A percentile compares a stretch with the other conserved stretches of the same genome.
Evolutionary conservation across 768 basidiomycete genomes (phyloP).

Genomic region (Leccinum olivaceopallidum): DNA sequence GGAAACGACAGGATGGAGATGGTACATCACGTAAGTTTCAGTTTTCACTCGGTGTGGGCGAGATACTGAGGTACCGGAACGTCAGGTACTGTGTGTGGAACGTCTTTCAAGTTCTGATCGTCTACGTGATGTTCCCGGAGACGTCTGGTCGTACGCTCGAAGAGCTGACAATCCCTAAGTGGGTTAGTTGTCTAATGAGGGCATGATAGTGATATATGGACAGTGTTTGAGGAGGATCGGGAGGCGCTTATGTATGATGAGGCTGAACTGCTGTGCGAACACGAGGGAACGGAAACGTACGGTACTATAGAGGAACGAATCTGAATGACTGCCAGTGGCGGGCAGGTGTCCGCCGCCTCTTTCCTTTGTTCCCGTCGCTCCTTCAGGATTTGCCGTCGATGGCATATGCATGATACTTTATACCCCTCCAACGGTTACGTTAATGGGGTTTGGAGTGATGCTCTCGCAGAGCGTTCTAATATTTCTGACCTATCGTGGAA

Average conservation of each 20-base stretch:
- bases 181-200: neutral
- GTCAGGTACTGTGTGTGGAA: neutral
- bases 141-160: neutral
- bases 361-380: no score
- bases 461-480: slow-evolving; percentile 18
- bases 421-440: no score
- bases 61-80: neutral
- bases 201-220: neutral
- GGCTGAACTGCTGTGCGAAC: neutral
- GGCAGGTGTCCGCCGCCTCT: neutral
- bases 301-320: neutral
- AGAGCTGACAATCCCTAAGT: neutral
- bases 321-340: neutral
- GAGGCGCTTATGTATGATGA: neutral
- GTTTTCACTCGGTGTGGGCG: neutral
- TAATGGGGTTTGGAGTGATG: slow-evolving; percentile 4
- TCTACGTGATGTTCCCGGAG: neutral
- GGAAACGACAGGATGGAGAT: neutral
- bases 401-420: no score
- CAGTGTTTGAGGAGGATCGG: neutral
- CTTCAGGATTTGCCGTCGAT: no score
- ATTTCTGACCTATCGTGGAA: slow-evolving; percentile 19
- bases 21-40: neutral
- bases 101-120: neutral
- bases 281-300: neutral